phyloP scores from a whole-genome alignment of 768 basidiomycete genomes.

The Lactifluus echinatus region DNA sequence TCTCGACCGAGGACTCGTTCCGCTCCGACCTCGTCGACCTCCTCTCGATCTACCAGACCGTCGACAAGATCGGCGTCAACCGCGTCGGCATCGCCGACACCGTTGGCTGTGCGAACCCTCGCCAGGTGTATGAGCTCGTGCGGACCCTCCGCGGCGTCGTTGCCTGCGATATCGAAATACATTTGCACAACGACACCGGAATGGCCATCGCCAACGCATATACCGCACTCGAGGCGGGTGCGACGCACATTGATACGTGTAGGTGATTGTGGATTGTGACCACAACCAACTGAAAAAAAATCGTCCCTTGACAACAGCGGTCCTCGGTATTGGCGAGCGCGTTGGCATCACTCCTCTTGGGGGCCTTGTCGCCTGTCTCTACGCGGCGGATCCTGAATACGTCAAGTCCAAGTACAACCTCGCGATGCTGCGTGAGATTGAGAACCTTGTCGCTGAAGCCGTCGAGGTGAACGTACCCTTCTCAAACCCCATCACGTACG shows the following conservation, averaged over 20 bases:
- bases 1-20: slow-evolving; percentile 99
- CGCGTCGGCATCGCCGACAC: slow-evolving; percentile 99
- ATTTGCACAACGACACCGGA: slow-evolving; percentile 98
- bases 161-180: slow-evolving; percentile 94
- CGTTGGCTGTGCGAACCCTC: slow-evolving; percentile 96
- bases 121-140: slow-evolving; percentile 98
- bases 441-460: slow-evolving; percentile 97
- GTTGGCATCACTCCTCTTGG: slow-evolving; percentile 98
- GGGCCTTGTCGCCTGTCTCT: slow-evolving; percentile 92
- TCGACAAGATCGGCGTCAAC: slow-evolving; percentile 99
- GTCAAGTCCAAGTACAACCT: slow-evolving; percentile 99
- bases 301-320: slow-evolving; percentile 42
- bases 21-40: slow-evolving; percentile 98
- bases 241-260: slow-evolving; percentile 98
- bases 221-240: slow-evolving; percentile 95
- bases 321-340: slow-evolving; percentile 97
- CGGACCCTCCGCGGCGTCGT: slow-evolving; percentile 95
- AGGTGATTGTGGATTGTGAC: slow-evolving; percentile 24
- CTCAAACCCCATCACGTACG: slow-evolving; percentile 88
- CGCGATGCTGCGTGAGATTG: slow-evolving; percentile 93
- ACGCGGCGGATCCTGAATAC: slow-evolving; percentile 95
- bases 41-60: slow-evolving; percentile 96
- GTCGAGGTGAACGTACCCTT: slow-evolving; percentile 98
- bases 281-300: slow-evolving; percentile 1
- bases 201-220: slow-evolving; percentile 99